Conservation (phyloP, 805 yeast species). For the Vanderwaltozyma yarrowii region DNA sequence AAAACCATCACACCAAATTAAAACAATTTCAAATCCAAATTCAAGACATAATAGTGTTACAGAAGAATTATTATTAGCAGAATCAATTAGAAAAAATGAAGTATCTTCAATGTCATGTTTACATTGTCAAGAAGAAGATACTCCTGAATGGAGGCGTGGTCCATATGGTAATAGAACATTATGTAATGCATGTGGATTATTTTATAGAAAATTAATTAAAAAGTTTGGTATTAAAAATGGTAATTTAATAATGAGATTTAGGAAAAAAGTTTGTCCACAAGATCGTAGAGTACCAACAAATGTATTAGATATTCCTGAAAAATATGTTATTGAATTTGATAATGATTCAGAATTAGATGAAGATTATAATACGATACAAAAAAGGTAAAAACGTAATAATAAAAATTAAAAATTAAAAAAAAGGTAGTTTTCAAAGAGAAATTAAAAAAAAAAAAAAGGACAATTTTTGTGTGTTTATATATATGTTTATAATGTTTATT, state of each 20-base stretch:
- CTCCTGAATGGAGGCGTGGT: conserved; percentile 94
- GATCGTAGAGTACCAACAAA: conserved; percentile 24
- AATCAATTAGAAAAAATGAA: conserved; percentile 8
- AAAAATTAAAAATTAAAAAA: too few species aligned
- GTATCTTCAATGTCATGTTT: conserved; percentile 32
- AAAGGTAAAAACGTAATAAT: neutral
- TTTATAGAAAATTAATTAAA: conserved; percentile 50
- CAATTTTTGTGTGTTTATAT: too few species aligned
- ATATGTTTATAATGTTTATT: too few species aligned
- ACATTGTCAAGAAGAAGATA: conserved; percentile 65
- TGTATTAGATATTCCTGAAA: conserved; percentile 16
- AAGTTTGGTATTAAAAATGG: conserved; percentile 22
- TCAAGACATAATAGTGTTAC: conserved; percentile 3
- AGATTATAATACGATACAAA: conserved; percentile 4
- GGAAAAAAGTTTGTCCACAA: conserved; percentile 18
- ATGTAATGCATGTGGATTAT: conserved; percentile 91
- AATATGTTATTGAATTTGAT: conserved; percentile 11
- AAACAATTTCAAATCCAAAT: neutral
- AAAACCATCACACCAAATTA: neutral
- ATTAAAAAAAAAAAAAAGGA: too few species aligned
- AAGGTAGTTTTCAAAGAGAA: too few species aligned
- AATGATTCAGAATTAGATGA: conserved; percentile 6
- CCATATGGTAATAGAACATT: conserved; percentile 76
- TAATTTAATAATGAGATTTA: conserved; percentile 23
- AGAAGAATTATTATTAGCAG: conserved; percentile 10